Percentiles rank a stretch among this genome's conserved stretches.
These are phyloP conservation scores for Phytophthora pistaciae DNA, from an alignment of 352 stramenopile genomes.

Conservation along the genomic window DNA sequence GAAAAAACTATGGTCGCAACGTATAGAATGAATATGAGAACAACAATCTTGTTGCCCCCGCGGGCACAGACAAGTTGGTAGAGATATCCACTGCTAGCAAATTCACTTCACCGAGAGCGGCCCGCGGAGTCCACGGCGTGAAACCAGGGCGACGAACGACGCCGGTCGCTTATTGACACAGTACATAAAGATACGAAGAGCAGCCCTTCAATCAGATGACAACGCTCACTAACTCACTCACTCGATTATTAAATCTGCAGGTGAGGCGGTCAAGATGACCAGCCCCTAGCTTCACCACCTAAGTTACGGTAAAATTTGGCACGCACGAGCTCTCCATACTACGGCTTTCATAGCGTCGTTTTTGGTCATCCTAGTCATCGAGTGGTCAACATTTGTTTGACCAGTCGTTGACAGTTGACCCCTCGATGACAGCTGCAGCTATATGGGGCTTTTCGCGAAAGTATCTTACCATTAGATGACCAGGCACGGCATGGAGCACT, in stretches of 20 bases:
- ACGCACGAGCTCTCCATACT: not conserved
- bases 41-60: too few relatives aligned
- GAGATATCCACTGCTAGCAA: too few relatives aligned
- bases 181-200: too few relatives aligned
- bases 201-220: not conserved
- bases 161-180: too few relatives aligned
- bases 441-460: not conserved
- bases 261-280: not conserved
- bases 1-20: too few relatives aligned
- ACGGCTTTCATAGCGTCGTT: not conserved
- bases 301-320: not conserved
- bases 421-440: not conserved
- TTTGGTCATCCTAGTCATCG: not conserved
- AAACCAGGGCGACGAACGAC: too few relatives aligned
- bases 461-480: not conserved
- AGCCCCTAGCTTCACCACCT: not conserved
- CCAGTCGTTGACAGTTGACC: not conserved
- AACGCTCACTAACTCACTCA: not conserved
- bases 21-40: too few relatives aligned
- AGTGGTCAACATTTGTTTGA: not conserved
- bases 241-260: not conserved
- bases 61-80: too few relatives aligned
- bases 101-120: too few relatives aligned
- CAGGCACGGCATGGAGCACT: not conserved
- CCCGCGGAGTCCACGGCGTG: too few relatives aligned